phyloP scores from a whole-genome alignment of 148 eudicot genomes.

The Rhododendron molle region DNA sequence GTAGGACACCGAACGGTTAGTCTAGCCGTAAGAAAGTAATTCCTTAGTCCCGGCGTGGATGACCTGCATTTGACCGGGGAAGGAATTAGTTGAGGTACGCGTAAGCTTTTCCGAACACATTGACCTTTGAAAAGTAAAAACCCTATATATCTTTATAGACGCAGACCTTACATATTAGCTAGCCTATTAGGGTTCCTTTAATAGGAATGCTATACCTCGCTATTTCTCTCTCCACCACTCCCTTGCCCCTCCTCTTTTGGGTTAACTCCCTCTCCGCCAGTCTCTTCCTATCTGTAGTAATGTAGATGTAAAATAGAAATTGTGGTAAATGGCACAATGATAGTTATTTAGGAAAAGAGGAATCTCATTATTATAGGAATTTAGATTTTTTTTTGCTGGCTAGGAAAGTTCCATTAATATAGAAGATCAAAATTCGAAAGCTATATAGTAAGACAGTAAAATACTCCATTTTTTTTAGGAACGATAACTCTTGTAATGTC shows the following conservation, averaged over 20 bases:
- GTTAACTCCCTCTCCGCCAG: background rate
- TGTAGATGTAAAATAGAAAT: background rate
- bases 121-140: too few relatives aligned
- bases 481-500: too few relatives aligned
- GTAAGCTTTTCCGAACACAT: too few relatives aligned
- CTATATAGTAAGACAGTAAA: too few relatives aligned
- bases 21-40: background rate
- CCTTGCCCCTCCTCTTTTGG: background rate
- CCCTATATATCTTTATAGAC: background rate
- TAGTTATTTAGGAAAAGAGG: background rate
- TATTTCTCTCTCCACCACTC: slow-evolving; percentile 1
- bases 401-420: background rate
- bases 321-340: background rate
- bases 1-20: background rate
- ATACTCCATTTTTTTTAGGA: too few relatives aligned
- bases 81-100: too few relatives aligned
- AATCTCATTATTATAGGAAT: background rate
- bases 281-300: background rate
- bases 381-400: background rate
- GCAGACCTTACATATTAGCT: background rate
- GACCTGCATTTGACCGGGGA: background rate
- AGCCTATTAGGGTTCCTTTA: background rate
- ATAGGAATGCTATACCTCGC: background rate
- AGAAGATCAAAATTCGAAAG: too few relatives aligned
- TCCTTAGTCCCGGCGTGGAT: background rate